phyloP scores from a whole-genome alignment of 176 grass and related monocot species.

The Carex parvula region DNA sequence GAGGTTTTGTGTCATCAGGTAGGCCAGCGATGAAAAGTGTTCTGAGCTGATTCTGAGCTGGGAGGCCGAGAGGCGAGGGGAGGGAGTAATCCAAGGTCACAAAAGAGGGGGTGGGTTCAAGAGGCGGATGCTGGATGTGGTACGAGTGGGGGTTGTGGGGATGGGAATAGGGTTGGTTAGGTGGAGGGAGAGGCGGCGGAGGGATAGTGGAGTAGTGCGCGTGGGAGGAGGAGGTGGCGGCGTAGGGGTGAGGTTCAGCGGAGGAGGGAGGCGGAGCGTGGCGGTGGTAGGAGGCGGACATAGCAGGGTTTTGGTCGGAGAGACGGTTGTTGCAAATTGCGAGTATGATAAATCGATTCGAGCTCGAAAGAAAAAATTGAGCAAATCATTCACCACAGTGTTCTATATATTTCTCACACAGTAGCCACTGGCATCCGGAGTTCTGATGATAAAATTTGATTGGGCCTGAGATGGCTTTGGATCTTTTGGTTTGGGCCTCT shows the following conservation, averaged over 20 bases:
- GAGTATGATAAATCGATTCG: not conserved
- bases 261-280: slow-evolving; percentile 39
- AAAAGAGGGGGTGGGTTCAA: slow-evolving; percentile 29
- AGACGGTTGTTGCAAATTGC: not conserved
- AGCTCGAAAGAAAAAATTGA: not conserved
- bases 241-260: slow-evolving; percentile 39
- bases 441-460: not conserved
- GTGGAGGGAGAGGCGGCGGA: slow-evolving; percentile 5
- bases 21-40: slow-evolving; percentile 88
- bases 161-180: slow-evolving; percentile 20
- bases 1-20: slow-evolving; percentile 61
- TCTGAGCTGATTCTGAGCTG: slow-evolving; percentile 55
- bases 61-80: slow-evolving; percentile 16
- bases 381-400: not conserved
- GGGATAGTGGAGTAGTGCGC: slow-evolving; percentile 30
- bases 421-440: not conserved
- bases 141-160: not conserved
- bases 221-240: slow-evolving; percentile 45
- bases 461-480: not conserved
- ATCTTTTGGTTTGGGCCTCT: not conserved
- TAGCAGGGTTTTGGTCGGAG: slow-evolving; percentile 41
- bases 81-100: slow-evolving; percentile 34
- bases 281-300: slow-evolving; percentile 30
- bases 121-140: slow-evolving; percentile 20
- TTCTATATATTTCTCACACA: not conserved